Conservation (phyloP, 2,329 filamentous ascomycete genomes). For the Colletotrichum sp. region DNA sequence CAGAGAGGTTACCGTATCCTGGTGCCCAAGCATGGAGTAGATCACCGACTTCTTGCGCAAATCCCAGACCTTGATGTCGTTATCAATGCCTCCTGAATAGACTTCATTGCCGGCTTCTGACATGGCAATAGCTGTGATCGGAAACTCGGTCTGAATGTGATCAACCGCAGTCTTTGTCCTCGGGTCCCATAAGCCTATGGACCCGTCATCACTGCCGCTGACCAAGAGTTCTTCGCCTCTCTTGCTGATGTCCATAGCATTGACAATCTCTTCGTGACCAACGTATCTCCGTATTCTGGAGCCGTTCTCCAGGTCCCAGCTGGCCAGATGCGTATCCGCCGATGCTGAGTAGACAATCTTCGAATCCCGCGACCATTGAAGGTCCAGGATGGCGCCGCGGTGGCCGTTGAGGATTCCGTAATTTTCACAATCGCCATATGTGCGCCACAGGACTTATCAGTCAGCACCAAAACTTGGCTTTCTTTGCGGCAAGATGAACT, state of each 20-base stretch:
- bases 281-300: constrained; percentile 88
- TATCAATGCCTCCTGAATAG: constrained; percentile 94
- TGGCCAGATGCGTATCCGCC: constrained; percentile 90
- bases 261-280: constrained; percentile 96
- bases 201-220: constrained; percentile 92
- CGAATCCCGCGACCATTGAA: constrained; percentile 97
- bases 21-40: constrained; percentile 88
- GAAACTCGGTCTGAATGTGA: constrained; percentile 89
- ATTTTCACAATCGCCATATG: constrained; percentile 92
- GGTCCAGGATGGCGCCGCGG: constrained; percentile 86
- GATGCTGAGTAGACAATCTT: constrained; percentile 90
- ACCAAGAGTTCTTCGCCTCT: constrained; percentile 90
- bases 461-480: neutral
- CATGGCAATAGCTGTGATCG: constrained; percentile 89
- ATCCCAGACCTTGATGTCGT: constrained; percentile 98
- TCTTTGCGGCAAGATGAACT: constrained; percentile 34
- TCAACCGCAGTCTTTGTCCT: constrained; percentile 87
- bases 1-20: constrained; percentile 89
- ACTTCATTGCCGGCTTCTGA: constrained; percentile 95
- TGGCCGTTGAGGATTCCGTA: constrained; percentile 89
- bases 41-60: constrained; percentile 87
- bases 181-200: constrained; percentile 95
- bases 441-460: constrained; percentile 84
- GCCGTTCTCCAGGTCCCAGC: constrained; percentile 95
- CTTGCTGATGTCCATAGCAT: constrained; percentile 85